Evolutionary conservation across 2,329 filamentous ascomycete species (phyloP).

Genomic region (Gnomoniopsis smithogilvyi): DNA sequence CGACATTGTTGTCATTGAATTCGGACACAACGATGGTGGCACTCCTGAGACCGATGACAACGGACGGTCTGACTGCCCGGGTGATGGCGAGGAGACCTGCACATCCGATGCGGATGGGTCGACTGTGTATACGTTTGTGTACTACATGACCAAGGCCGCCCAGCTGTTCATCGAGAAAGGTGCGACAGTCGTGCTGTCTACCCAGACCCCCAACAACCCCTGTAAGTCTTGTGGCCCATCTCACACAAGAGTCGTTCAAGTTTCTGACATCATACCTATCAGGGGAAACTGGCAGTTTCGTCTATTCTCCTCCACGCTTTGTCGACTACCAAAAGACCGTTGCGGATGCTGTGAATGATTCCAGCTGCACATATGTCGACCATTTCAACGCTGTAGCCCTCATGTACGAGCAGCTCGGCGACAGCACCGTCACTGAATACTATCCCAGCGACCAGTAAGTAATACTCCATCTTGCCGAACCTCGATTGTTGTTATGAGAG

Average conservation of each 20-base stretch:
- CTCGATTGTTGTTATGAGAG: too few relatives aligned
- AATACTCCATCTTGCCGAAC: too few relatives aligned
- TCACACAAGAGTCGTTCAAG: too few relatives aligned
- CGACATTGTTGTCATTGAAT: conserved; percentile 66
- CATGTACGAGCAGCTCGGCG: conserved; percentile 46
- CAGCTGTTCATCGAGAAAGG: conserved; percentile 45
- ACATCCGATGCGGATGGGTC: conserved; percentile 29
- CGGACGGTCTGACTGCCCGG: conserved; percentile 55
- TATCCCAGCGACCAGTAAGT: conserved; percentile 51
- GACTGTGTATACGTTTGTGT: conserved; percentile 29
- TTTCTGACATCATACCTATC: background rate
- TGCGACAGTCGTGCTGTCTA: conserved; percentile 56
- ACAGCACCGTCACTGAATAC: conserved; percentile 41
- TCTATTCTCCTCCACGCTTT: conserved; percentile 48
- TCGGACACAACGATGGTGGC: conserved; percentile 69
- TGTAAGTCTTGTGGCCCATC: background rate
- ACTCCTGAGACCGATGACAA: conserved; percentile 52
- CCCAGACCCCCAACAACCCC: conserved; percentile 58
- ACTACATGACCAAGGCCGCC: conserved; percentile 26
- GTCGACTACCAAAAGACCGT: conserved; percentile 44
- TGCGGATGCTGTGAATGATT: conserved; percentile 38
- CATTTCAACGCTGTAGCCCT: conserved; percentile 53
- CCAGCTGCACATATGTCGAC: conserved; percentile 50
- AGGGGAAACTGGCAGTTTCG: conserved; percentile 54
- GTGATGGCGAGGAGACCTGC: conserved; percentile 50